phyloP scores from a whole-genome alignment of 2,329 filamentous ascomycete species.

The Amylocarpus encephaloides region DNA sequence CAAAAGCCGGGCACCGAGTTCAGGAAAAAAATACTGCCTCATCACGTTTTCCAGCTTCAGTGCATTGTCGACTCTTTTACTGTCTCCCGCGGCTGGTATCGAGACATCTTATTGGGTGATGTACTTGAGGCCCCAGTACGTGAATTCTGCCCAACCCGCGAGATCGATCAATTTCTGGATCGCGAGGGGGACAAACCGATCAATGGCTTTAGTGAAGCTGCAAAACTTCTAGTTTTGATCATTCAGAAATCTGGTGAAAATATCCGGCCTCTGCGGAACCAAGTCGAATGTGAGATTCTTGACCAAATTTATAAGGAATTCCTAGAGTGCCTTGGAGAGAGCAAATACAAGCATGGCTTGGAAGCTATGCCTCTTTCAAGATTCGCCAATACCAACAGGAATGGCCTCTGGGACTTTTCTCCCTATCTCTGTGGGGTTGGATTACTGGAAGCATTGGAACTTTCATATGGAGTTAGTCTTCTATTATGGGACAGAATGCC shows the following conservation, averaged over 20 bases:
- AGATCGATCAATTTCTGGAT: slow-evolving; percentile 40
- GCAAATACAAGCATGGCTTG: slow-evolving; percentile 33
- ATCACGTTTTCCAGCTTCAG: slow-evolving; percentile 45
- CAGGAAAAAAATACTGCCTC: slow-evolving; percentile 37
- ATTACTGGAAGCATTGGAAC: slow-evolving; percentile 39
- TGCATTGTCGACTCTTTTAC: slow-evolving; percentile 43
- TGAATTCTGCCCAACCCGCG: slow-evolving; percentile 34
- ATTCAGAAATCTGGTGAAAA: slow-evolving; percentile 28
- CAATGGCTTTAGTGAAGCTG: slow-evolving; percentile 30
- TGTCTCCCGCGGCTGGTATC: slow-evolving; percentile 39
- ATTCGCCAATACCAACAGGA: slow-evolving; percentile 36
- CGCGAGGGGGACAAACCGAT: slow-evolving; percentile 28
- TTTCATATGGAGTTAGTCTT: slow-evolving; percentile 33
- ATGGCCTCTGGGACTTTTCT: slow-evolving; percentile 43
- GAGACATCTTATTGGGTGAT: slow-evolving; percentile 32
- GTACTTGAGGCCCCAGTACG: slow-evolving; percentile 32
- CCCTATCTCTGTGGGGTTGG: slow-evolving; percentile 43
- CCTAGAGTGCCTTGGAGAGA: slow-evolving; percentile 34
- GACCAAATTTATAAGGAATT: slow-evolving; percentile 30
- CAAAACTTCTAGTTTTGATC: slow-evolving; percentile 29
- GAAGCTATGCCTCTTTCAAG: slow-evolving; percentile 36
- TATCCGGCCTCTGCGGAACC: slow-evolving; percentile 17
- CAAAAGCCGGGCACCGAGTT: slow-evolving; percentile 37
- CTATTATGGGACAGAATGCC: slow-evolving; percentile 36
- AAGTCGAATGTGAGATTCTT: slow-evolving; percentile 16